Evolutionary conservation across 306 rosid species (phyloP).

Genomic region (Fragaria iinumae): DNA sequence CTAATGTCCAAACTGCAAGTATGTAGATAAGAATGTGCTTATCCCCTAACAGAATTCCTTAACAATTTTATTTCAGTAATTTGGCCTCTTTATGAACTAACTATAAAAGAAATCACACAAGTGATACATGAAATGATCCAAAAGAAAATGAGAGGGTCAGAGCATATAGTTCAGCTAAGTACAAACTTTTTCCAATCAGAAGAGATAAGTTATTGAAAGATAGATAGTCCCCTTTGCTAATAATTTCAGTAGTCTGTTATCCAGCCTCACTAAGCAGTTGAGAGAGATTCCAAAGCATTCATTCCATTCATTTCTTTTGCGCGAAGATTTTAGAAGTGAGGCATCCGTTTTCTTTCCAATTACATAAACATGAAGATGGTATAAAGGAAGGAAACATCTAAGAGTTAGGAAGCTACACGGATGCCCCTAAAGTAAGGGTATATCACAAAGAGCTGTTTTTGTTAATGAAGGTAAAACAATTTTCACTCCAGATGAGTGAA

Average conservation of each 20-base stretch:
- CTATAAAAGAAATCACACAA: conserved; percentile 1
- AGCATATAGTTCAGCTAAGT: background rate
- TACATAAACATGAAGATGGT: background rate
- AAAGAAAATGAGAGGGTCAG: background rate
- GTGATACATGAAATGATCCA: background rate
- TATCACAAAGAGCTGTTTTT: background rate
- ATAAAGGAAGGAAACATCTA: background rate
- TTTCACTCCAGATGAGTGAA: background rate
- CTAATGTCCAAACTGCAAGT: background rate
- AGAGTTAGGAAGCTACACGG: conserved; percentile 1
- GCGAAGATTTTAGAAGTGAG: background rate
- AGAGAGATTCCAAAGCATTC: background rate
- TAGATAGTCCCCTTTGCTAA: background rate
- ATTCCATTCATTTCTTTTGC: background rate
- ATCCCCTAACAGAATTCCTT: background rate
- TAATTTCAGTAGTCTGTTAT: background rate
- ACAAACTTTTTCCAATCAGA: background rate
- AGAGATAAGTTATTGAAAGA: background rate
- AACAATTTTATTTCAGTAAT: background rate
- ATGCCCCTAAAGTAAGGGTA: background rate
- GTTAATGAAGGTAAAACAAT: background rate
- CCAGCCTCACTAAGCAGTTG: background rate
- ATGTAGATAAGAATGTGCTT: background rate
- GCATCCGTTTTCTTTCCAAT: background rate
- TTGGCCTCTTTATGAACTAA: background rate